A percentile compares a stretch with the other conserved stretches of the same genome.
Conservation (phyloP, 495 filamentous ascomycete species). For the Mycothermus thermophilus region DNA sequence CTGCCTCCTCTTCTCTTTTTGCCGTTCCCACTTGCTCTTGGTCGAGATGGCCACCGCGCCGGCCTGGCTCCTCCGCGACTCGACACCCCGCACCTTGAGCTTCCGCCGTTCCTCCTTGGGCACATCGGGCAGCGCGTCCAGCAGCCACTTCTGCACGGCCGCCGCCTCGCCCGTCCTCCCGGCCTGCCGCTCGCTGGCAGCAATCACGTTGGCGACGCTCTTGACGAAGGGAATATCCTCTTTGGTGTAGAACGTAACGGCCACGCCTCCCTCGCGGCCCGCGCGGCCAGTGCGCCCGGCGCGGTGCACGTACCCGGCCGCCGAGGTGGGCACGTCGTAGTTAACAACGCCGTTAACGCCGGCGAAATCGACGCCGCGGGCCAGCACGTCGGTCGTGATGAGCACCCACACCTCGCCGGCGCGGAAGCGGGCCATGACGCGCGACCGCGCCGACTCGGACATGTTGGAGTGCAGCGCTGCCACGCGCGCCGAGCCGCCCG, state of each 20-base stretch:
- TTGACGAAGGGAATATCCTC: slow-evolving; percentile 87
- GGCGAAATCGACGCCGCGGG: slow-evolving; percentile 82
- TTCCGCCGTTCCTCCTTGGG: slow-evolving; percentile 70
- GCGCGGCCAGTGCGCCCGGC: slow-evolving; percentile 84
- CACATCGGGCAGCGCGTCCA: slow-evolving; percentile 72
- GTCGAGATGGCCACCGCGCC: slow-evolving; percentile 60
- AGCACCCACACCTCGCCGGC: slow-evolving; percentile 91
- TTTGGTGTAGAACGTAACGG: slow-evolving; percentile 87
- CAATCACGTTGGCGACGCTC: slow-evolving; percentile 83
- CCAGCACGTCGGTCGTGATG: slow-evolving; percentile 85
- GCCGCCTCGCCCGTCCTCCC: slow-evolving; percentile 29
- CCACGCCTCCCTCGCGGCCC: slow-evolving; percentile 76
- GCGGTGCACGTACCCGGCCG: slow-evolving; percentile 83
- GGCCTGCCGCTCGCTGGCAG: slow-evolving; percentile 58
- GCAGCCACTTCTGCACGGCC: slow-evolving; percentile 67
- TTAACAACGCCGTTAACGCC: slow-evolving; percentile 91
- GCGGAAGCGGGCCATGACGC: slow-evolving; percentile 79
- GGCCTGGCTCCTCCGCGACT: slow-evolving; percentile 46
- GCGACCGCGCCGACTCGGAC: slow-evolving; percentile 55
- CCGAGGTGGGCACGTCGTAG: slow-evolving; percentile 85
- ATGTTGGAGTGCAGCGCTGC: slow-evolving; percentile 84
- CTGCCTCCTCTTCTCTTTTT: slow-evolving; percentile 58
- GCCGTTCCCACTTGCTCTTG: slow-evolving; percentile 79
- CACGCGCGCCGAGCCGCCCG: slow-evolving; percentile 72
- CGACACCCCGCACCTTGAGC: slow-evolving; percentile 70